Evolutionary conservation across 2,329 filamentous ascomycete species (phyloP), one percentile per base, ranked within the genome.

Genomic region (Microthyrium microscopicum): DNA sequence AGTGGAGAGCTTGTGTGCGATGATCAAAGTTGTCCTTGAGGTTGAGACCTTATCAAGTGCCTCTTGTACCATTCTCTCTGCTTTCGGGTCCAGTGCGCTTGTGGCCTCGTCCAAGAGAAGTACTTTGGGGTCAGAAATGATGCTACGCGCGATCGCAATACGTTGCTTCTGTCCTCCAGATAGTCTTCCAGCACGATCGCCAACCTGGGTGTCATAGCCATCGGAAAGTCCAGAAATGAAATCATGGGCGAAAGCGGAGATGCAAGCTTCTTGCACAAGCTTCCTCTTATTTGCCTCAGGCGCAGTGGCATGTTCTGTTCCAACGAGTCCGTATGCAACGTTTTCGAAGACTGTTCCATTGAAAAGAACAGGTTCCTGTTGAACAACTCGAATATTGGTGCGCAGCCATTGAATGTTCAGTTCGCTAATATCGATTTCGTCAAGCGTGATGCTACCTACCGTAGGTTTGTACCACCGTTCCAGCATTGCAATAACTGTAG

Each of bases 61-160:
- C 28, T 41, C 44, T 42, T 70, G 64, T 26, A 75, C 71, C 4
- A 61, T 57, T 28, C 56, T 56, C 44, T 75, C 71, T 28, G 62
- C 70, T 3, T 59, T 59, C 11, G 68, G 69, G 45, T 76, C 71
- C 1, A 75, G 55, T 2, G 70, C 61, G 1, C 68, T 63, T 2
- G 71, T 76, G 3, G 70, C 26, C 44, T 76, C 71, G 29, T 76
- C 72, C 2, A 75, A 54, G 8, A 76, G 57, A 3, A 75, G 53
- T 6, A 76, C 63, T 30, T 56, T 57, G 2, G 70, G 70, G 28
- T 73, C 57, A 4, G 62, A 57, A 24, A 75, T 61, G 11, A 76
- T 51, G 3, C 52, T 52, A 15, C 70, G 56, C 1, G 71, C 70
- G 4, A 75, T 55, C 5, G 68, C 68, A 33, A 76, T 56, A 5